A percentile compares a stretch with the other conserved stretches of the same genome.
Conservation (phyloP, 2,329 filamentous ascomycete genomes). For the Colletotrichum echinochloae region DNA sequence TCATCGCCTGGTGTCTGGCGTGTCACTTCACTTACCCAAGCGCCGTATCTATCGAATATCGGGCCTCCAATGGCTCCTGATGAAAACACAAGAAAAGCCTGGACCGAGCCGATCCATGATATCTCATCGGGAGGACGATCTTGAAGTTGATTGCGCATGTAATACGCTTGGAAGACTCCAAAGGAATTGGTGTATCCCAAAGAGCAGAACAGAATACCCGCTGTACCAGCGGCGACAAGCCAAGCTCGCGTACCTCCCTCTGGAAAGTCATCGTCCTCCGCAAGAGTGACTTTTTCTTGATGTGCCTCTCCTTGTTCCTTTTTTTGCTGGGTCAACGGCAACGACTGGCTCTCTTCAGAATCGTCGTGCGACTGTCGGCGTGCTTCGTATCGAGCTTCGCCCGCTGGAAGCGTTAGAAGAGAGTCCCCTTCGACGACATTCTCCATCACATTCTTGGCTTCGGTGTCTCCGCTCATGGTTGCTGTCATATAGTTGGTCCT, state of each 20-base stretch:
- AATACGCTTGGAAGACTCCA: slow-evolving; percentile 46
- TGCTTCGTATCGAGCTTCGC: not conserved
- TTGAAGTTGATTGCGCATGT: slow-evolving; percentile 44
- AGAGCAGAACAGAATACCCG: slow-evolving; percentile 48
- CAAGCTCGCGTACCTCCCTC: slow-evolving; percentile 54
- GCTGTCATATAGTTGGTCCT: not conserved
- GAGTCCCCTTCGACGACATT: not conserved
- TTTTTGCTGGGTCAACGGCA: not conserved
- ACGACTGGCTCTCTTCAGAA: not conserved
- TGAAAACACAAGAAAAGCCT: slow-evolving; percentile 45
- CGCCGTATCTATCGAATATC: slow-evolving; percentile 42
- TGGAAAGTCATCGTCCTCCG: slow-evolving; percentile 40
- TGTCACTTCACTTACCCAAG: slow-evolving; percentile 34
- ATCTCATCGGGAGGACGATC: slow-evolving; percentile 44
- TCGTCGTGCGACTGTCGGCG: slow-evolving; percentile 2
- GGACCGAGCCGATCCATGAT: slow-evolving; percentile 46
- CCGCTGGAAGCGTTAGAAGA: not conserved
- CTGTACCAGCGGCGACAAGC: slow-evolving; percentile 54
- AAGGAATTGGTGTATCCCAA: slow-evolving; percentile 47
- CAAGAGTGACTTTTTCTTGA: slow-evolving; percentile 17
- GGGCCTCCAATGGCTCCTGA: slow-evolving; percentile 41
- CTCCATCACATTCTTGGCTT: not conserved
- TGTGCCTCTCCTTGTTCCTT: not conserved
- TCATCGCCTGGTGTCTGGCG: no score
- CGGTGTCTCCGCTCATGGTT: not conserved